A percentile compares a stretch with the other conserved stretches of the same genome.
Conservation (phyloP, 306 rosid genomes). For the Echinosophora koreensis region DNA sequence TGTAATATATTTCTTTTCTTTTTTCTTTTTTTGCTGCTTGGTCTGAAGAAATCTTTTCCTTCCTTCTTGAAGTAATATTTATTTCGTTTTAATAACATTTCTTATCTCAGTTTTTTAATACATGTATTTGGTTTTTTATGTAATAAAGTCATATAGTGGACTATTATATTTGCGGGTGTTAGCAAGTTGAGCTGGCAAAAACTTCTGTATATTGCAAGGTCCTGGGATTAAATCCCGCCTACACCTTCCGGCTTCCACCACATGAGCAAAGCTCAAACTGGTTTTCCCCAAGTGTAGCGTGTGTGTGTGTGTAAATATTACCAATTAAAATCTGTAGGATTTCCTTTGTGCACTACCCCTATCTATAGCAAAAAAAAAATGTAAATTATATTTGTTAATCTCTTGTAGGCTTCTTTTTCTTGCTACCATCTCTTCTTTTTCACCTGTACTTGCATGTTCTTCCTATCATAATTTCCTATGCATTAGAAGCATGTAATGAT, state of each 20-base stretch:
- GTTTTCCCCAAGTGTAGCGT: too few relatives aligned
- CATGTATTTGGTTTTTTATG: not conserved
- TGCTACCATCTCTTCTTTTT: not conserved
- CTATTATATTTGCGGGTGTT: not conserved
- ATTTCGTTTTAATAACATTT: not conserved
- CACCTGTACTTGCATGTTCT: conserved; percentile 3
- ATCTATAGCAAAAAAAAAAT: too few relatives aligned
- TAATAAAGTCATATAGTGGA: not conserved
- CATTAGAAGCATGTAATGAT: conserved; percentile 1
- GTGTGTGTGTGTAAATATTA: too few relatives aligned
- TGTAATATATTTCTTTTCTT: not conserved
- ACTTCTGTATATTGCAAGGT: too few relatives aligned
- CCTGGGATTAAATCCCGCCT: too few relatives aligned
- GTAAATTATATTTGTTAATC: conserved; percentile 5
- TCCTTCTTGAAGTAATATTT: not conserved
- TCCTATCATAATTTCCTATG: not conserved
- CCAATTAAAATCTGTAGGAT: too few relatives aligned
- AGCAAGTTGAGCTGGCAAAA: too few relatives aligned
- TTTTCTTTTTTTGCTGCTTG: not conserved
- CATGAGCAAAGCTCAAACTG: too few relatives aligned
- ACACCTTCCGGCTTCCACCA: too few relatives aligned
- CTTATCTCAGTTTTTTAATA: not conserved
- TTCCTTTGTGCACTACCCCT: too few relatives aligned
- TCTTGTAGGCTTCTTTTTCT: conserved; percentile 4
- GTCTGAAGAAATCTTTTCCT: conserved; percentile 19